Evolutionary conservation across 768 basidiomycete species (phyloP).

Genomic region (Kwoniella europaea): DNA sequence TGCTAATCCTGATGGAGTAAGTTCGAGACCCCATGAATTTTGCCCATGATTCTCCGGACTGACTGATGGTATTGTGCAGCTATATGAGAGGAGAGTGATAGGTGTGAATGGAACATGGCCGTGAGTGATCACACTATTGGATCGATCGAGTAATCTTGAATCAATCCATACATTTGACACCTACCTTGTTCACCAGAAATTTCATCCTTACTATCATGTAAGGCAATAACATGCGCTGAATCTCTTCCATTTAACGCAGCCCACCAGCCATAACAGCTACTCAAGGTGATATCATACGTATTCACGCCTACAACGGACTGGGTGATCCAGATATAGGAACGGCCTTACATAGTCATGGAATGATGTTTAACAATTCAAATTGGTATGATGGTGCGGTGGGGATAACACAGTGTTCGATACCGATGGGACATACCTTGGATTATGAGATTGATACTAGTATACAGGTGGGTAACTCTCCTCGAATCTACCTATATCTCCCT

Average conservation of each 20-base stretch:
- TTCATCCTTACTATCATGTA: too few relatives aligned
- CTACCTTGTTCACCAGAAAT: too few relatives aligned
- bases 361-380: conserved; percentile 84
- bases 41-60: not conserved
- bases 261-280: conserved; percentile 80
- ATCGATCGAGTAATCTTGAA: not conserved
- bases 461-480: conserved; percentile 32
- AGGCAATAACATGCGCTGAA: not conserved
- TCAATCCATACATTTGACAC: too few relatives aligned
- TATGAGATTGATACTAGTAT: conserved; percentile 69
- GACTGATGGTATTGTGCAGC: conserved; percentile 22
- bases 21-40: not conserved
- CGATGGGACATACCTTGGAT: conserved; percentile 71
- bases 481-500: not conserved
- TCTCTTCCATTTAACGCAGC: conserved; percentile 59
- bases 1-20: conserved; percentile 82
- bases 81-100: conserved; percentile 69
- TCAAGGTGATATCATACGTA: conserved; percentile 71
- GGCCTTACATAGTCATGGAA: conserved; percentile 88
- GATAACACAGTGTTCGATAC: conserved; percentile 81
- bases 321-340: conserved; percentile 63
- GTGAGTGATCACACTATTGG: conserved; percentile 62
- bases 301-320: conserved; percentile 77
- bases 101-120: conserved; percentile 95
- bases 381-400: conserved; percentile 89